A percentile compares a stretch with the other conserved stretches of the same genome.
phyloP scores from a whole-genome alignment of 768 basidiomycete genomes.

The Phlebiopsis flavidoalba region DNA sequence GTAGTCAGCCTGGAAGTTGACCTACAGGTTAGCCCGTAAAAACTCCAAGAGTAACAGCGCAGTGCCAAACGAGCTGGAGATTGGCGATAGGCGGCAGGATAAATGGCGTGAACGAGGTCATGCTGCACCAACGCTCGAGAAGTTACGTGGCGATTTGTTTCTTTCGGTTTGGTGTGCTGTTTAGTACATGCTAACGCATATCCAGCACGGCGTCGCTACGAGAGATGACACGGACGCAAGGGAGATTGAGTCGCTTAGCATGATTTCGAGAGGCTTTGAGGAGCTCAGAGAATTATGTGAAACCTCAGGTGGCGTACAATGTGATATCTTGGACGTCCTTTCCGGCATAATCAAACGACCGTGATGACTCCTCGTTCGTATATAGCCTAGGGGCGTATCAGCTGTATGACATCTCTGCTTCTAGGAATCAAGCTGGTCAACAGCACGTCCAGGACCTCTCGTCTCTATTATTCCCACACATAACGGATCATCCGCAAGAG shows the following conservation, averaged over 20 bases:
- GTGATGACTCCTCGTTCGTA: conserved; percentile 44
- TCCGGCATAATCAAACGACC: conserved; percentile 90
- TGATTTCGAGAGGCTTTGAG: conserved; percentile 84
- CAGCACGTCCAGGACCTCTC: conserved; percentile 81
- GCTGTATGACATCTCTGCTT: neutral
- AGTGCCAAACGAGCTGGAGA: conserved; percentile 49
- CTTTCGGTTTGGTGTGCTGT: neutral
- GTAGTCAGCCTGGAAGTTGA: conserved; percentile 18
- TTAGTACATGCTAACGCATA: neutral
- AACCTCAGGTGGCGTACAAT: conserved; percentile 82
- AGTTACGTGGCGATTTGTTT: conserved; percentile 46
- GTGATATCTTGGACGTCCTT: conserved; percentile 85
- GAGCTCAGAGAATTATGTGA: conserved; percentile 80
- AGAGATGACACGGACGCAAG: conserved; percentile 83
- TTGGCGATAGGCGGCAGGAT: conserved; percentile 52
- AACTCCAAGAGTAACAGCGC: conserved; percentile 24
- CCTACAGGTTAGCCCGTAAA: conserved; percentile 46
- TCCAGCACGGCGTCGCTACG: conserved; percentile 63
- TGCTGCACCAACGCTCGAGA: conserved; percentile 74
- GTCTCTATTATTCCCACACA: conserved; percentile 77
- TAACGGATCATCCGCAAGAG: conserved; percentile 73
- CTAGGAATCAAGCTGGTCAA: conserved; percentile 70
- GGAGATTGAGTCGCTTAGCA: conserved; percentile 84
- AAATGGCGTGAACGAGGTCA: conserved; percentile 80
- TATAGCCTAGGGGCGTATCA: conserved; percentile 6